Conservation (phyloP, 2,329 filamentous ascomycete genomes). For the Macrophomina tecta region DNA sequence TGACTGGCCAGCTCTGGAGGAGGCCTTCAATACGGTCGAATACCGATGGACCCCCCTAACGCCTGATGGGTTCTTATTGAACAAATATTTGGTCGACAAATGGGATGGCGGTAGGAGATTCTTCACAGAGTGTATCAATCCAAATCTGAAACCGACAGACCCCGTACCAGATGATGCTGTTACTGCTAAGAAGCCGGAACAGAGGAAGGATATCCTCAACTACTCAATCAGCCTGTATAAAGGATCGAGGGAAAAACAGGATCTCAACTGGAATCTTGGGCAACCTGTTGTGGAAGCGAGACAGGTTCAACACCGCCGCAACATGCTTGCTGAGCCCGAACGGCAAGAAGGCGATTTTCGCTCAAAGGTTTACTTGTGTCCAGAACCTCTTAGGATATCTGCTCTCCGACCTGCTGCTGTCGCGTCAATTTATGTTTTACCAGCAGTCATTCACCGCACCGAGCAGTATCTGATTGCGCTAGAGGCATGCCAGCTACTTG, state of each 20-base stretch:
- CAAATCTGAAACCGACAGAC: conserved; percentile 67
- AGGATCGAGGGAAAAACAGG: conserved; percentile 57
- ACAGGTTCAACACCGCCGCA: conserved; percentile 76
- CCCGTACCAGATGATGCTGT: conserved; percentile 59
- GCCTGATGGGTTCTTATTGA: conserved; percentile 47
- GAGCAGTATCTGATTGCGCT: conserved; percentile 81
- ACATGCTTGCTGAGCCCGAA: conserved; percentile 74
- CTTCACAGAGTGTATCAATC: conserved; percentile 55
- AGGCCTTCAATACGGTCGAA: conserved; percentile 42
- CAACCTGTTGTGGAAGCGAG: conserved; percentile 84
- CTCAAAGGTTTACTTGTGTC: conserved; percentile 70
- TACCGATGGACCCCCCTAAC: conserved; percentile 54
- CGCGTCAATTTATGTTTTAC: conserved; percentile 75
- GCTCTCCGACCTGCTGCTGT: conserved; percentile 74
- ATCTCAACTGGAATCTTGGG: conserved; percentile 61
- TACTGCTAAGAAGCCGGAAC: conserved; percentile 43
- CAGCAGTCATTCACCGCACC: conserved; percentile 82
- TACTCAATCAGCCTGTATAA: conserved; percentile 81
- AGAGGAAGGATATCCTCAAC: conserved; percentile 73
- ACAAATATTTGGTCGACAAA: conserved; percentile 62
- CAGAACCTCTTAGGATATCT: conserved; percentile 79
- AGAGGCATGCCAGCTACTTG: conserved; percentile 73
- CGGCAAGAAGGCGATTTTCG: conserved; percentile 59
- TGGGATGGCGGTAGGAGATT: conserved; percentile 65
- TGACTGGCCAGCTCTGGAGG: conserved; percentile 66